A percentile compares a stretch with the other conserved stretches of the same genome.
Evolutionary conservation across 441 rosid species (phyloP).

Genomic region (Gossypium schwendimanii): DNA sequence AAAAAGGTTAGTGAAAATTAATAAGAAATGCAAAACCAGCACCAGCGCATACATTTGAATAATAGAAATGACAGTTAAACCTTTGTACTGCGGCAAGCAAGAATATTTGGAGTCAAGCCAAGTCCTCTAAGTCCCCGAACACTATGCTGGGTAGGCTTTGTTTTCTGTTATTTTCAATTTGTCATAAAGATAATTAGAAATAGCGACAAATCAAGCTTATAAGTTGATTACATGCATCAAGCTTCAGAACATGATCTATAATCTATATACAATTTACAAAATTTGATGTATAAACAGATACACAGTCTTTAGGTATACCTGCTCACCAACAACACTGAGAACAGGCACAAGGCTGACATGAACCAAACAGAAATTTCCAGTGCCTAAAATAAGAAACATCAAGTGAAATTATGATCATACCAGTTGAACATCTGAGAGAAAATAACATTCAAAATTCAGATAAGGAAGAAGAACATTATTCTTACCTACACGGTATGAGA

Average conservation of each 20-base stretch:
- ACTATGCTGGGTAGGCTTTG: constrained; percentile 91
- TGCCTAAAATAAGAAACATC: constrained; percentile 33
- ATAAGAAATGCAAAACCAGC: constrained; percentile 7
- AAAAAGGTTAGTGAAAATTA: not conserved
- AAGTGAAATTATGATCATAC: not conserved
- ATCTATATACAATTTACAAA: not conserved
- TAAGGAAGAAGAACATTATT: not conserved
- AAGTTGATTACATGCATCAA: not conserved
- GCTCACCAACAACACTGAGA: constrained; percentile 84
- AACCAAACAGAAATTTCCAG: constrained; percentile 76
- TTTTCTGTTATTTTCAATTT: constrained; percentile 46
- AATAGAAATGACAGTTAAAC: constrained; percentile 23
- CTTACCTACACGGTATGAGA: constrained; percentile 79
- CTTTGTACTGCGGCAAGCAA: constrained; percentile 85
- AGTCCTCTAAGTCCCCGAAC: constrained; percentile 72
- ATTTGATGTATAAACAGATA: not conserved
- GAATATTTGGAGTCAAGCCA: constrained; percentile 73
- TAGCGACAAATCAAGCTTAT: not conserved
- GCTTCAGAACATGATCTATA: constrained; percentile 2
- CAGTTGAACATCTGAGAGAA: not conserved
- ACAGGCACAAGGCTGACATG: constrained; percentile 93
- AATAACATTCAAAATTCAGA: not conserved
- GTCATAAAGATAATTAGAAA: not conserved
- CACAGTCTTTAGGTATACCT: constrained; percentile 32
- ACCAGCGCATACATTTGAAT: not conserved